Evolutionary conservation across 2,329 filamentous ascomycete genomes (phyloP).

Genomic region (Hymenoscyphus repandus): DNA sequence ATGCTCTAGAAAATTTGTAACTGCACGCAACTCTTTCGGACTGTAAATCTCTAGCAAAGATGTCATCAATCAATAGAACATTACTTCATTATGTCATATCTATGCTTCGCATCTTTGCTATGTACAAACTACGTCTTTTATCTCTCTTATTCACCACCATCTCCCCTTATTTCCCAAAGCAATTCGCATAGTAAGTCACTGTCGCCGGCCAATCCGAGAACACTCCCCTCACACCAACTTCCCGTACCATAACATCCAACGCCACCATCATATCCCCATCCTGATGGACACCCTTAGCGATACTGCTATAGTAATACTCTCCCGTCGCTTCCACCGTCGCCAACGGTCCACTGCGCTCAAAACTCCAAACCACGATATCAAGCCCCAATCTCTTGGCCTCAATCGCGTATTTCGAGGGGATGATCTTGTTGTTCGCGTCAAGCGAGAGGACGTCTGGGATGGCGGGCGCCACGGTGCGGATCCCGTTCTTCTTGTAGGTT

Average conservation of each 20-base stretch:
- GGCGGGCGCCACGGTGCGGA: constrained; percentile 17
- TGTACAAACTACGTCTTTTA: background rate
- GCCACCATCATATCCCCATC: constrained; percentile 17
- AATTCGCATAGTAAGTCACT: constrained; percentile 19
- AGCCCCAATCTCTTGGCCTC: constrained; percentile 12
- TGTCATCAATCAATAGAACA: too few species aligned
- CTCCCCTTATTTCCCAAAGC: constrained; percentile 7
- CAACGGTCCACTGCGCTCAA: constrained; percentile 15
- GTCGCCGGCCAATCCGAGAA: constrained; percentile 19
- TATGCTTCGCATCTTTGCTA: too few species aligned
- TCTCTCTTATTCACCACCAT: too few species aligned
- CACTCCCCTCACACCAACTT: constrained; percentile 16
- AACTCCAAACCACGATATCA: constrained; percentile 19
- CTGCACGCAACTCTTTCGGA: too few species aligned
- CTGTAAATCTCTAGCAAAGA: too few species aligned
- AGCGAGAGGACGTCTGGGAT: constrained; percentile 14
- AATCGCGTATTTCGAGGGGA: constrained; percentile 15
- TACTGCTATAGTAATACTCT: constrained; percentile 15
- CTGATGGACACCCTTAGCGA: constrained; percentile 8
- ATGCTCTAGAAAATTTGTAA: too few species aligned
- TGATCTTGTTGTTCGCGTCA: constrained; percentile 13
- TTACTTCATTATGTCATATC: too few species aligned
- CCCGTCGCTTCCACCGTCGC: background rate
- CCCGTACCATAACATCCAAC: constrained; percentile 13
- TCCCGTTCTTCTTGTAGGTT: constrained; percentile 9